Base-by-base conservation (phyloP, 2,329 filamentous ascomycete species). In the Paecilomyces niveus region DNA sequence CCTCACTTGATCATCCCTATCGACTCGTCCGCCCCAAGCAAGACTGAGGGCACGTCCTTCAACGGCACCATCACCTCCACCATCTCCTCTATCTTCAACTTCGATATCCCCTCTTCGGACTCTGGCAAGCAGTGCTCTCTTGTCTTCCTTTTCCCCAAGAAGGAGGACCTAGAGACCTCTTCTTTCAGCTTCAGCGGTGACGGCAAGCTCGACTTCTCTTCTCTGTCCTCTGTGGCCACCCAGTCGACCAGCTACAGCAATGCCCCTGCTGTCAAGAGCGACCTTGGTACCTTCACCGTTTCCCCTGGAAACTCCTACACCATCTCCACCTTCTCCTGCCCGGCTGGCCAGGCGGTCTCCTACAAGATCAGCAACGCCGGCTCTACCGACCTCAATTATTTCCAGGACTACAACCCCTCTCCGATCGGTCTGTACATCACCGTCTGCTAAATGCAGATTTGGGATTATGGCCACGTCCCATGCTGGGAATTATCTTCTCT, bases 71-170 rank as follows among this genome's bases (percentile, higher is more conserved):
- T 87, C 39, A 82, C 81, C 11, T 71, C 77, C 18, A 75, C 72
- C 21, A 71, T 82, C 54, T 82, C 81, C 9, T 81, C 82, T 11
- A 81, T 89, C 67, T 89, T 87, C 81, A 88, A 88, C 76, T 89
- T 89, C 73, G 85, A 88, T 67, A 82, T 89, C 51, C 83, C 82
- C 1, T 61, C 71, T 3, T 71, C 73, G 4, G 79, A 84, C 64
- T 64, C 75, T 8, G 83, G 82, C 64, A 83, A 84, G 73, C 82
- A 82, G 66, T 90, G 87, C 75, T 81, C 79, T 57, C 75, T 89
- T 8, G 75, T 85, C 58, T 89, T 89, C 81, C 76, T 88, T 52
- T 83, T 89, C 73, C 87, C 87, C 10, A 64, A 76, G 55, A 71
- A 83, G 61, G 65, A 76, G 15, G 72, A 85, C 33, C 81, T 88